Evolutionary conservation across 345 rosid species (phyloP), one percentile per base, ranked within the genome.

Genomic region (Rhodamnia rubescens): DNA sequence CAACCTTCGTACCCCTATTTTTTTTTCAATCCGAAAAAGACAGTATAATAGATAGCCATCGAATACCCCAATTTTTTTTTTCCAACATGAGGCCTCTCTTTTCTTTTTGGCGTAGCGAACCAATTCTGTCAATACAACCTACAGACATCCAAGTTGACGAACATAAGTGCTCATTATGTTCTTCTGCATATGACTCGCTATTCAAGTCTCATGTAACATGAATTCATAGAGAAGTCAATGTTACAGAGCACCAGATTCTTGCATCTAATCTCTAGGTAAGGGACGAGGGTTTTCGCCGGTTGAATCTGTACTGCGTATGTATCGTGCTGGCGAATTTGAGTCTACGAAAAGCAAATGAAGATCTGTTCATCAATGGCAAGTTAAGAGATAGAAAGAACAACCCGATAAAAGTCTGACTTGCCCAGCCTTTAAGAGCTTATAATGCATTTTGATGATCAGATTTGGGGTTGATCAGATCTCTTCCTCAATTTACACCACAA

Each of bases 401-500:
- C 22, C 75, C 12, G 44, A 64, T 44, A 32, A 32, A 64, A 69
- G 11, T 13, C 26, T 9, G 47, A 69, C 0, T 69, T 36, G 80
- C 80, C 80, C 80, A 69, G 9, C 80, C 80, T 18, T 36, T 36
- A 36, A 69, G 20, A 32, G 80, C 80, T 69, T 69, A 10, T 36
- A 18, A 10, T 9, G 80, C 80, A 69, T 69, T 64, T 20, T 64
- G 75, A 64, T 36, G 44, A 64, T 64, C 53, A 78, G 82, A 81
- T 81, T 81, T 49, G 32, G 32, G 24, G 83, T 53, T 51, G 83
- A 51, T 82, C 55, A 52, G 92, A 84, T 87, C 99, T 91, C 92
- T 85, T 93, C 90, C 85, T 94, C 85, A 97, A 88, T 86, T 91
- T 95, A 87, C 99, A 97, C 96, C 98, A 95, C 90, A 95, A 44